Evolutionary conservation across 495 filamentous ascomycete genomes (phyloP).

Genomic region (Thozetella sp.): DNA sequence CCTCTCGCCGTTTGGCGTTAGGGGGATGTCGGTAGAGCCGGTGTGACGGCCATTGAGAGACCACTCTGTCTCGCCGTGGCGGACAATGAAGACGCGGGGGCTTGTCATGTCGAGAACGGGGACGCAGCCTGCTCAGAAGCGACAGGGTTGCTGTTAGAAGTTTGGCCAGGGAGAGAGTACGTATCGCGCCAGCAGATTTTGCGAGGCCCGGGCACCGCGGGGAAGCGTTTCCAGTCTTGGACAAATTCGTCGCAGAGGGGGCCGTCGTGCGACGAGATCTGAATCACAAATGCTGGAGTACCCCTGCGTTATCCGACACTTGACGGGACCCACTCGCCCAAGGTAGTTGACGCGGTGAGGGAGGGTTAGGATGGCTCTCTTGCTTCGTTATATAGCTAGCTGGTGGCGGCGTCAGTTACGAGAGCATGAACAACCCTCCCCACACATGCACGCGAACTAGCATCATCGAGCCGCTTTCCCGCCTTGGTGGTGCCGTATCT

Average conservation of each 20-base stretch:
- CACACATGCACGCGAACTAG: too few species aligned
- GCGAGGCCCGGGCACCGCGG: background rate
- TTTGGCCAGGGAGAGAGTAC: too few species aligned
- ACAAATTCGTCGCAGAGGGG: background rate
- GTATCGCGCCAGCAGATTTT: too few species aligned
- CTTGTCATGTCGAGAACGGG: constrained; percentile 39
- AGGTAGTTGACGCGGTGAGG: too few species aligned
- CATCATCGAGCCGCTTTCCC: too few species aligned
- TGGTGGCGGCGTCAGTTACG: too few species aligned
- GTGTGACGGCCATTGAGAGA: constrained; percentile 93
- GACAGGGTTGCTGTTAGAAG: too few species aligned
- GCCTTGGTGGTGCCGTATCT: too few species aligned
- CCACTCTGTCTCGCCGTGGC: constrained; percentile 97
- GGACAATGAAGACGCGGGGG: constrained; percentile 88
- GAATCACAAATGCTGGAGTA: background rate
- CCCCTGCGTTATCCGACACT: background rate
- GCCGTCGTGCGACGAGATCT: background rate
- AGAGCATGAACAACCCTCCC: too few species aligned
- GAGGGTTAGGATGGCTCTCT: too few species aligned
- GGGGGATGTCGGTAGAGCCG: constrained; percentile 78
- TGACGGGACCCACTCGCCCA: background rate
- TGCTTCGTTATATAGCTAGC: too few species aligned
- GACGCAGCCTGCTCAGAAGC: too few species aligned
- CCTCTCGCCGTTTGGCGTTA: constrained; percentile 86
- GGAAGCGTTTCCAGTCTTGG: background rate